Evolutionary conservation across 257 asterid species (phyloP).

Genomic region (Eucommia ulmoides): DNA sequence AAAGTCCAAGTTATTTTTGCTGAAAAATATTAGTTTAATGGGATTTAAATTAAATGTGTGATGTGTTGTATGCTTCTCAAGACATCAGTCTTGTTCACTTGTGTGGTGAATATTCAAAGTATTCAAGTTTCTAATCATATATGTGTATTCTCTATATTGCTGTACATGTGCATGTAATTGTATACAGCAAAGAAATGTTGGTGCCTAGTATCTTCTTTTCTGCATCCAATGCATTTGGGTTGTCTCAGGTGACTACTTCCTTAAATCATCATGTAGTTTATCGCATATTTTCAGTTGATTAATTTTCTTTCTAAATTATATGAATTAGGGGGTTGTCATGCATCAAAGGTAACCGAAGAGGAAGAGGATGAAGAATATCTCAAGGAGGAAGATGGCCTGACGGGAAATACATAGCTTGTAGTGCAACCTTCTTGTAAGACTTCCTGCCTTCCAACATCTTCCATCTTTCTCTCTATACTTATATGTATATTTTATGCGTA

Average conservation of each 20-base stretch:
- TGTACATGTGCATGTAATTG: no score
- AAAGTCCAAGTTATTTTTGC: no score
- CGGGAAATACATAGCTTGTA: slow-evolving; percentile 77
- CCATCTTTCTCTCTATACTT: neutral
- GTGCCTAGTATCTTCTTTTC: neutral
- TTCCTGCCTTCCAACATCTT: neutral
- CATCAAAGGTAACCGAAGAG: slow-evolving; percentile 19
- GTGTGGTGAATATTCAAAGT: neutral
- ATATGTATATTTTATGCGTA: no score
- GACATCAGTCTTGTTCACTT: no score
- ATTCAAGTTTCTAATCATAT: neutral
- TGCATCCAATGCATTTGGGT: no score
- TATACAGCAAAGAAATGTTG: no score
- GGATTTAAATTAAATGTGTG: no score
- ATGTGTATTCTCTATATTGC: neutral
- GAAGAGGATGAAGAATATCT: slow-evolving; percentile 97
- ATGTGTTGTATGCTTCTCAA: no score
- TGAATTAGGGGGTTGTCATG: slow-evolving; percentile 92
- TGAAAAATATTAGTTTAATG: no score
- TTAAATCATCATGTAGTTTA: no score
- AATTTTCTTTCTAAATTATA: slow-evolving; percentile 1
- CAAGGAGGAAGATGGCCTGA: slow-evolving; percentile 77
- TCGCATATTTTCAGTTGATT: no score
- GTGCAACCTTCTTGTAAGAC: slow-evolving; percentile 92
- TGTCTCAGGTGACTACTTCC: no score